phyloP scores from a whole-genome alignment of 192 early-diverging fungal genomes.

The Lobulomyces angularis region DNA sequence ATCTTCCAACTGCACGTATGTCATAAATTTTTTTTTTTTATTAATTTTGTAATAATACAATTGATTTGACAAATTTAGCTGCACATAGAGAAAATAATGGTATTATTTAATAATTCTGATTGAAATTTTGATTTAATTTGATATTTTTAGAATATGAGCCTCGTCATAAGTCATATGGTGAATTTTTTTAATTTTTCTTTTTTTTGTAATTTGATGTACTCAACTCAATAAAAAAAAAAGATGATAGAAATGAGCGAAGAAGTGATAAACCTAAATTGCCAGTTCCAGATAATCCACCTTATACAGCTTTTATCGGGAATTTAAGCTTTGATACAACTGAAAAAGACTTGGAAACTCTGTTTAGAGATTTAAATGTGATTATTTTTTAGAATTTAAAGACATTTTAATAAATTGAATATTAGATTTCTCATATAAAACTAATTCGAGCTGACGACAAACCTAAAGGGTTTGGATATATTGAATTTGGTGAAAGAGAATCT shows the following conservation, averaged over 20 bases:
- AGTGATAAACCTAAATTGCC: slow-evolving; percentile 11
- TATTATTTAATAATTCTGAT: neutral
- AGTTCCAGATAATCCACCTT: slow-evolving; percentile 79
- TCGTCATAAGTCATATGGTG: slow-evolving; percentile 23
- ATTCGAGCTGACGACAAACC: slow-evolving; percentile 66
- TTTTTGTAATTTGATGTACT: slow-evolving; percentile 12
- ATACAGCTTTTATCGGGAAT: slow-evolving; percentile 83
- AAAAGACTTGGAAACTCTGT: slow-evolving; percentile 57
- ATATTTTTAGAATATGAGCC: slow-evolving; percentile 19
- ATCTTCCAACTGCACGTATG: slow-evolving; percentile 77
- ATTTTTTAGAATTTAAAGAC: slow-evolving; percentile 2
- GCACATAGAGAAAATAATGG: neutral
- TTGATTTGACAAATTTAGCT: too few relatives aligned
- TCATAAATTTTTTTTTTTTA: slow-evolving; percentile 11
- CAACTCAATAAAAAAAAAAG: too few relatives aligned
- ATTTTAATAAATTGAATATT: neutral
- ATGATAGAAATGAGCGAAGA: too few relatives aligned
- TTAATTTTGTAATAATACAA: slow-evolving; percentile 1
- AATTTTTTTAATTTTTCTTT: slow-evolving; percentile 20
- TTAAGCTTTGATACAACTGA: slow-evolving; percentile 76
- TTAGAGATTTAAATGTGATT: slow-evolving; percentile 53
- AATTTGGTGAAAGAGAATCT: slow-evolving; percentile 77
- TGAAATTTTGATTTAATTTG: slow-evolving; percentile 8
- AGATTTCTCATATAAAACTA: slow-evolving; percentile 70
- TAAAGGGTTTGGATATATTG: slow-evolving; percentile 92